phyloP scores from a whole-genome alignment of 73 alveolate genomes.

The Symbiodinium pilosum region DNA sequence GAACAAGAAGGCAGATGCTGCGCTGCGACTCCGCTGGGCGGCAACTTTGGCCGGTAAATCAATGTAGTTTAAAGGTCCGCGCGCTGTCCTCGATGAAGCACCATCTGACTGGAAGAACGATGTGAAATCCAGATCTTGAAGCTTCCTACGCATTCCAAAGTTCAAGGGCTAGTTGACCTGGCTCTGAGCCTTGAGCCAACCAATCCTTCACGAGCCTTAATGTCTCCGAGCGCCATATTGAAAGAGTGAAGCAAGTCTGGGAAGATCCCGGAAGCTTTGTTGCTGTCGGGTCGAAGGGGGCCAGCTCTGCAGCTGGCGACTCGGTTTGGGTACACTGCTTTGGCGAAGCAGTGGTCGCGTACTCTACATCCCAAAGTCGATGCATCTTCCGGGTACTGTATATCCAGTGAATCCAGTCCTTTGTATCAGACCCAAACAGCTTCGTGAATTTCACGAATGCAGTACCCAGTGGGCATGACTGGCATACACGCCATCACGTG shows the following conservation, averaged over 20 bases:
- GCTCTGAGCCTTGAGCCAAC: no score
- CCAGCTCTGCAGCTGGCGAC: not conserved
- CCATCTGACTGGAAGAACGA: not conserved
- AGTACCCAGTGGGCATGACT: not conserved
- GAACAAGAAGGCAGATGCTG: not conserved
- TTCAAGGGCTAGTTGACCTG: no score
- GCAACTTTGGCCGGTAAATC: not conserved
- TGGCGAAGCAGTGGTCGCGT: slow-evolving; percentile 6
- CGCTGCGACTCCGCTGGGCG: not conserved
- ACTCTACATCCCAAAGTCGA: not conserved
- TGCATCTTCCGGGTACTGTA: not conserved
- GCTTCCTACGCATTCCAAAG: not conserved
- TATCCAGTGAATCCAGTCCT: not conserved
- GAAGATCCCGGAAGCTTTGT: no score
- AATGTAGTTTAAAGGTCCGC: not conserved
- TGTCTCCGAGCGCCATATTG: no score
- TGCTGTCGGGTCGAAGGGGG: not conserved
- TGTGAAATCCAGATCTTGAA: not conserved
- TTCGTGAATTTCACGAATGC: not conserved
- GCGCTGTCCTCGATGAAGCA: not conserved
- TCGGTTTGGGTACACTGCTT: slow-evolving; percentile 10
- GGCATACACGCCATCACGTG: slow-evolving; percentile 13
- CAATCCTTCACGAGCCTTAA: no score
- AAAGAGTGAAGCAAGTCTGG: no score
- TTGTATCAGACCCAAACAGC: no score